Conservation (phyloP, 805 yeast species). For the Sugiyamaella floridensis region DNA sequence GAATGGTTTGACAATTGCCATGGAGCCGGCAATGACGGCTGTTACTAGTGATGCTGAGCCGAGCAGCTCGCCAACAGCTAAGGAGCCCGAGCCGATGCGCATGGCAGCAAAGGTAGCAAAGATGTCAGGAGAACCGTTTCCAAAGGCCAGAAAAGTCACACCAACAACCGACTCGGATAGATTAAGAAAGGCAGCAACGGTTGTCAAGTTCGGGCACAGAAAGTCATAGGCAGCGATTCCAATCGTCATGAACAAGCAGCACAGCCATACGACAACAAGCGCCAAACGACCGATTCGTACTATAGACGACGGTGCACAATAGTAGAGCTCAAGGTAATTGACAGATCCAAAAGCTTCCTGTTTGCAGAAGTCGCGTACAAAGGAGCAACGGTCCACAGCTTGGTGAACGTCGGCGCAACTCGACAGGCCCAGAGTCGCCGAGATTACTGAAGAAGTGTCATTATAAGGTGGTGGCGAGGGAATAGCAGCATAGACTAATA, state of each 20-base stretch:
- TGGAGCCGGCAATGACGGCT: slow-evolving; percentile 71
- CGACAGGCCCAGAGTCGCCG: too few relatives aligned
- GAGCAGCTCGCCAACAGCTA: slow-evolving; percentile 84
- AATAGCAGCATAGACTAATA: too few relatives aligned
- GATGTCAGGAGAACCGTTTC: slow-evolving; percentile 89
- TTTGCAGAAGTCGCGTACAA: slow-evolving; percentile 32
- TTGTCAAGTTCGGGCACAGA: slow-evolving; percentile 69
- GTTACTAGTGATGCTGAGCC: slow-evolving; percentile 85
- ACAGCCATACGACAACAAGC: slow-evolving; percentile 24
- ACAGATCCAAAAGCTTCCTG: slow-evolving; percentile 32
- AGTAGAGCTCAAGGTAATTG: slow-evolving; percentile 32
- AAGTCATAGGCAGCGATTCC: slow-evolving; percentile 80
- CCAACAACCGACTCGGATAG: slow-evolving; percentile 79
- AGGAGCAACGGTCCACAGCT: slow-evolving; percentile 34
- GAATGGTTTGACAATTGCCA: slow-evolving; percentile 64
- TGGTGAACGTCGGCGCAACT: slow-evolving; percentile 9
- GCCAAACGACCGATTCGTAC: slow-evolving; percentile 7
- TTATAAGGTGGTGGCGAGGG: too few relatives aligned
- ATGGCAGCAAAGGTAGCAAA: slow-evolving; percentile 79
- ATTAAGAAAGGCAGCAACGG: slow-evolving; percentile 53
- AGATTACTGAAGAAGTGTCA: too few relatives aligned
- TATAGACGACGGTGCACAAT: slow-evolving; percentile 20
- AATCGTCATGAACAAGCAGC: slow-evolving; percentile 50
- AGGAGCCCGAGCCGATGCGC: slow-evolving; percentile 57
- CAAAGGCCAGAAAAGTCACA: slow-evolving; percentile 78